These are phyloP conservation scores for Hydnomerulius pinastri DNA, from an alignment of 768 basidiomycete genomes.

Conservation along the genomic window DNA sequence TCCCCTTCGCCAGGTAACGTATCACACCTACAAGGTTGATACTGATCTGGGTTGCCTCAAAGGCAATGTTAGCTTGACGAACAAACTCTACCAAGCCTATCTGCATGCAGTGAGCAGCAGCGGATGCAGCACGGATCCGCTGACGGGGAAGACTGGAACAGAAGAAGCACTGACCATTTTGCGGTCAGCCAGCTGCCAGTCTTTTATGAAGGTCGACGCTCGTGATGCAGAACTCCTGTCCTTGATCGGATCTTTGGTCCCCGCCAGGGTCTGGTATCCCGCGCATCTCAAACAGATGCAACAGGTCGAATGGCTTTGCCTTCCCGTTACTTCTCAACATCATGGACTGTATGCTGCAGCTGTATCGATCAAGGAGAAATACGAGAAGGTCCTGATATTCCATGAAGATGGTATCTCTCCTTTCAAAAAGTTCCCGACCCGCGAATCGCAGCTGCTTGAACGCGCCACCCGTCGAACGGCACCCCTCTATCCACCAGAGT, in stretches of 20 bases:
- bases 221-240: constrained; percentile 31
- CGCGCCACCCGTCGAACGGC: constrained; percentile 15
- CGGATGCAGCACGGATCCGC: constrained; percentile 39
- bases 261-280: constrained; percentile 38
- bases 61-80: constrained; percentile 19
- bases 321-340: constrained; percentile 31
- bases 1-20: neutral
- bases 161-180: constrained; percentile 41
- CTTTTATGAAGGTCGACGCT: constrained; percentile 36
- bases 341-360: constrained; percentile 22
- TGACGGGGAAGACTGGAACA: constrained; percentile 42
- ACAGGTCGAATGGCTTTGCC: constrained; percentile 30
- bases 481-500: constrained; percentile 12
- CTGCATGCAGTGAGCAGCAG: constrained; percentile 45
- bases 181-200: constrained; percentile 35
- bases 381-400: constrained; percentile 7
- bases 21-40: constrained; percentile 29
- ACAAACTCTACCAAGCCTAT: constrained; percentile 35
- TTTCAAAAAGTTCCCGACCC: constrained; percentile 16
- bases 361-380: constrained; percentile 27
- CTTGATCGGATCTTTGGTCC: constrained; percentile 34
- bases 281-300: constrained; percentile 37
- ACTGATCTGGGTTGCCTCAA: constrained; percentile 24
- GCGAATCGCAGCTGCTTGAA: constrained; percentile 14
- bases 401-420: neutral